Conservation (phyloP, 306 rosid genomes). For the Cercis canadensis region DNA sequence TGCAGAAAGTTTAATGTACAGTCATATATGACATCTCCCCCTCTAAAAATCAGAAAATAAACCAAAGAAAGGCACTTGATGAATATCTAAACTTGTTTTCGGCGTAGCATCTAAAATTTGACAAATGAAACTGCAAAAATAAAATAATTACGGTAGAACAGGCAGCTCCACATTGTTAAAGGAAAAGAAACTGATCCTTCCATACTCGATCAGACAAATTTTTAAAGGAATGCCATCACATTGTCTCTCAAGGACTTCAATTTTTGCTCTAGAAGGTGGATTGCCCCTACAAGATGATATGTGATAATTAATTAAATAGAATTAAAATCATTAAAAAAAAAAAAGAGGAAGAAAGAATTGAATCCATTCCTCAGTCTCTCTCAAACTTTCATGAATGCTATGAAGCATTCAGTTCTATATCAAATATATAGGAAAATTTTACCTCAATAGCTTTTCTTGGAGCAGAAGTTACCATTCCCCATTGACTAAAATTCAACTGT, state of each 20-base stretch:
- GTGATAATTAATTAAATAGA: slow-evolving; percentile 16
- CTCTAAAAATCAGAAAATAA: neutral
- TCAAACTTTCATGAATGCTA: neutral
- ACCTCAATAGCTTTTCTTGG: neutral
- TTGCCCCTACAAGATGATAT: slow-evolving; percentile 55
- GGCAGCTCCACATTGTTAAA: slow-evolving; percentile 71
- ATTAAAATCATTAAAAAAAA: slow-evolving; percentile 23
- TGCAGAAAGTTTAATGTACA: too few relatives aligned
- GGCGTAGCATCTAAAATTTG: neutral
- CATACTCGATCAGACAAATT: slow-evolving; percentile 66
- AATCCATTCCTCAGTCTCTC: slow-evolving; percentile 2
- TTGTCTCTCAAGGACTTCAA: slow-evolving; percentile 63
- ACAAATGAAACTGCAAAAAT: neutral
- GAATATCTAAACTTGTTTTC: neutral
- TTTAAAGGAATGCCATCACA: slow-evolving; percentile 66
- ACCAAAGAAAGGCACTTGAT: neutral
- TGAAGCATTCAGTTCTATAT: neutral
- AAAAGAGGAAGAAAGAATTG: neutral
- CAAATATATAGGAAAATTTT: neutral
- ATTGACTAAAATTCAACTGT: neutral
- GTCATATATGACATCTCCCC: too few relatives aligned
- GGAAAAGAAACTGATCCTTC: slow-evolving; percentile 74
- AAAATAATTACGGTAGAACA: slow-evolving; percentile 50
- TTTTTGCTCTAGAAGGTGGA: slow-evolving; percentile 64
- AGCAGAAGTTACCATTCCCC: slow-evolving; percentile 3